These are phyloP conservation scores for Paramecium caudatum DNA, from an alignment of 73 alveolate species.

Conservation along the genomic window DNA sequence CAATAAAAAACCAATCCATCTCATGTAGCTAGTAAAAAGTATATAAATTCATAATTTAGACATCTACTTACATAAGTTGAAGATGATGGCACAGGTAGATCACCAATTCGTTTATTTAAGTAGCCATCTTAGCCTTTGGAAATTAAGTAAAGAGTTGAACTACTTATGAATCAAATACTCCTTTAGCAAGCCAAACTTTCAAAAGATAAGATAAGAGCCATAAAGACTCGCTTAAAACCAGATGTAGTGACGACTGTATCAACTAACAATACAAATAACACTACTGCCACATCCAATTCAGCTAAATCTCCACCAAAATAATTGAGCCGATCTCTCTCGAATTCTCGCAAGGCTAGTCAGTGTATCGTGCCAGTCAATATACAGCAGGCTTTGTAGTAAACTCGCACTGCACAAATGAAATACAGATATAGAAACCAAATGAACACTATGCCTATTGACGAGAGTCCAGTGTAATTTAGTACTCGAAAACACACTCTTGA, in stretches of 20 bases:
- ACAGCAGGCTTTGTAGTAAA: not conserved
- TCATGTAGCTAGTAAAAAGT: conserved; percentile 57
- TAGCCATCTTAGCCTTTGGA: conserved; percentile 53
- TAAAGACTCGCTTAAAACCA: conserved; percentile 25
- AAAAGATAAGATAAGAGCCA: not conserved
- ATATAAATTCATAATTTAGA: not conserved
- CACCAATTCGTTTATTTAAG: conserved; percentile 5
- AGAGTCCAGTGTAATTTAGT: conserved; percentile 15
- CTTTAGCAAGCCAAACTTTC: not conserved
- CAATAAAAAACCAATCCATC: conserved; percentile 46
- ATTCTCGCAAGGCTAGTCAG: conserved; percentile 65
- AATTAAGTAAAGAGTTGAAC: conserved; percentile 22
- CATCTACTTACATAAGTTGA: conserved; percentile 63
- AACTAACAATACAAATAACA: conserved; percentile 13
- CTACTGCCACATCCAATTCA: not conserved
- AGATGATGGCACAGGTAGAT: conserved; percentile 61
- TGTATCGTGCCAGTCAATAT: conserved; percentile 1
- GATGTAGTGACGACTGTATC: conserved; percentile 23
- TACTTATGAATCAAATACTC: conserved; percentile 32
- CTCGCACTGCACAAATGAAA: conserved; percentile 16
- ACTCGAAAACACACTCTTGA: conserved; percentile 7
- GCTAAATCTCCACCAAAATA: conserved; percentile 41
- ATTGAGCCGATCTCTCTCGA: conserved; percentile 58
- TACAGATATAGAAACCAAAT: conserved; percentile 3
- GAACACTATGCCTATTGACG: conserved; percentile 27